A percentile compares a stretch with the other conserved stretches of the same genome.
These are phyloP conservation scores for Amphibolis antarctica DNA, from an alignment of 106 monocot species.

Conservation along the genomic window DNA sequence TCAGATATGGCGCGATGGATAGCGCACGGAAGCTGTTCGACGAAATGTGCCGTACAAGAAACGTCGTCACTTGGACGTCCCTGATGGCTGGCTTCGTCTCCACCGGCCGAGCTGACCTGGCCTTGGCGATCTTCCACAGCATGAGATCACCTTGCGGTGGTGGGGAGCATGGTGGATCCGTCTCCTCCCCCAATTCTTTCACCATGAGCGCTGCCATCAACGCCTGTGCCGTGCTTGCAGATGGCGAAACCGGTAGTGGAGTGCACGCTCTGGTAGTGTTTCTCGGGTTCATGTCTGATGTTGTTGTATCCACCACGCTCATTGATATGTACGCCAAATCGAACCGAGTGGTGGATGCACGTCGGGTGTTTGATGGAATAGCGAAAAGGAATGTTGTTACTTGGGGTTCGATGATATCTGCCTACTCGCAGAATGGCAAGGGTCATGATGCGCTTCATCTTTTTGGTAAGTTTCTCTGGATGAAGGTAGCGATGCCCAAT, in stretches of 20 bases:
- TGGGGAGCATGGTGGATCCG: no score
- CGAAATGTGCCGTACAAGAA: constrained; percentile 34
- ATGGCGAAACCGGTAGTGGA: constrained; percentile 15
- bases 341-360: constrained; percentile 22
- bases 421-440: constrained; percentile 49
- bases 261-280: constrained; percentile 44
- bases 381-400: constrained; percentile 26
- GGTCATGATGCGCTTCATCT: constrained; percentile 35
- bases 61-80: constrained; percentile 73
- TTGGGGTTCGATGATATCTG: constrained; percentile 67
- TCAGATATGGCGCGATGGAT: constrained; percentile 10
- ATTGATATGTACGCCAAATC: constrained; percentile 55
- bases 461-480: constrained; percentile 35
- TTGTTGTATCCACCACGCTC: constrained; percentile 55
- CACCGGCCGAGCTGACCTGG: constrained; percentile 15
- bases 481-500: constrained; percentile 19
- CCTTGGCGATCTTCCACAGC: constrained; percentile 22
- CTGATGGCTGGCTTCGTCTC: constrained; percentile 50
- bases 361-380: constrained; percentile 48
- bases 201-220: constrained; percentile 39
- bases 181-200: constrained; percentile 36
- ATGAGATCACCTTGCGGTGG: constrained; percentile 21
- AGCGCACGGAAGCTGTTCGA: constrained; percentile 46
- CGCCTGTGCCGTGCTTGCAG: constrained; percentile 42
- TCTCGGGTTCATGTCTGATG: constrained; percentile 31